Evolutionary conservation across 768 basidiomycete species (phyloP), one percentile per base, ranked within the genome.

Genomic region (Russula lepida): DNA sequence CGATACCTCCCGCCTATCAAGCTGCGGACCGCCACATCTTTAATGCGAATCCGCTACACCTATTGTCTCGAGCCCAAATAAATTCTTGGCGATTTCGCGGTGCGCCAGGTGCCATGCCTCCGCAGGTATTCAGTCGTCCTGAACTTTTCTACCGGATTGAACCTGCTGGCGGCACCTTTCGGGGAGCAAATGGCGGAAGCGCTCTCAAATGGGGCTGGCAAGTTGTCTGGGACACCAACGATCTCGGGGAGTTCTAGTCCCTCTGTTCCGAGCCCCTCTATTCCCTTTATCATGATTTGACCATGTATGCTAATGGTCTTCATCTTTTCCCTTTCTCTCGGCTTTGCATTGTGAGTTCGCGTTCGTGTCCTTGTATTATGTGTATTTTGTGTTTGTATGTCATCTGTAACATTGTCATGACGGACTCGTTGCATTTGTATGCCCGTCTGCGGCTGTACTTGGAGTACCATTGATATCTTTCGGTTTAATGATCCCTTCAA

Each of bases 61-160:
- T 87, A 54, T 74, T 84, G 4, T 68, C 87, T 44, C 77, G 76
- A 68, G 86, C 86, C n/a, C 71, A 85, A 67, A 79, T 82, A 67
- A 85, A 85, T 66, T 69, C 80, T 9, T 75, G 81, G 54, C 69
- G 57, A 62, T 55, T 47, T 23, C 57, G 66, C 9, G 60, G 64
- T 5, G 25, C 75, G 68, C 66, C 72, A 74, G n/a, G 69, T 74
- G 64, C 67, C 70, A 61, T 80, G 79, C 78, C 79, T 79, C 64
- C 43, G n/a, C 59, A 33, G 21, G 57, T 56, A 32, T 44, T 37
- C 15, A 64, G 39, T 9, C 58, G 53, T 15, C 66, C 58, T 32
- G 64, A 66, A 27, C 44, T 61, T 2, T 58, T 59, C n/a, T 57
- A 65, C 21, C 41, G 64, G 17, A 23, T 65, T 21, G 64, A 61